These are phyloP conservation scores for Miscanthus lutarioriparius DNA, from an alignment of 176 grass and related monocot species.

Conservation along the genomic window DNA sequence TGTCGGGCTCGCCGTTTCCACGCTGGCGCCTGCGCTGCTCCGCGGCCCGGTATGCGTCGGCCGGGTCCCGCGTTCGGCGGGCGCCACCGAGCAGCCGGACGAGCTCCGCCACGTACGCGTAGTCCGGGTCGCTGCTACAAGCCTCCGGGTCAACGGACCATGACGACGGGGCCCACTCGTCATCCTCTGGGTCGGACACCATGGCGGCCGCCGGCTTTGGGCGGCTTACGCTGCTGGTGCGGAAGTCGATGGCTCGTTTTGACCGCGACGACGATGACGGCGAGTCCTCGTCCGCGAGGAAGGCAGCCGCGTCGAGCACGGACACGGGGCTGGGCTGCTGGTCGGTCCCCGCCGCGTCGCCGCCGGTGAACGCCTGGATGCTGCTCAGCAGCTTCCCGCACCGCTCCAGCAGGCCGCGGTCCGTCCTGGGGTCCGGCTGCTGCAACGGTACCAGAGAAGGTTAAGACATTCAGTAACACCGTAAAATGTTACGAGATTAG, in stretches of 20 bases:
- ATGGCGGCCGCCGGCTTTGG: background rate
- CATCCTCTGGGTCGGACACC: constrained; percentile 32
- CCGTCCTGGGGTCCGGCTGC: constrained; percentile 28
- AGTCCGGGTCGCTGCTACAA: constrained; percentile 40
- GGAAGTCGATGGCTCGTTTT: constrained; percentile 53
- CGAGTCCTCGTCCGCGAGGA: constrained; percentile 78
- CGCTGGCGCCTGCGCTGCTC: constrained; percentile 24
- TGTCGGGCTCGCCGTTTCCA: background rate
- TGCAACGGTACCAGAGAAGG: background rate
- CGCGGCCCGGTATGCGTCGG: constrained; percentile 38
- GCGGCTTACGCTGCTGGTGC: background rate
- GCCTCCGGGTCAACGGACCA: constrained; percentile 21
- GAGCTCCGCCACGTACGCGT: constrained; percentile 56
- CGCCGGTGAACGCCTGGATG: constrained; percentile 74
- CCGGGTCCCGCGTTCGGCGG: constrained; percentile 4
- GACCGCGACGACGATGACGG: constrained; percentile 63
- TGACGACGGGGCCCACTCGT: constrained; percentile 20
- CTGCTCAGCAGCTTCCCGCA: constrained; percentile 80
- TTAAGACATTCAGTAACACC: background rate
- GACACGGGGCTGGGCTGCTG: constrained; percentile 92
- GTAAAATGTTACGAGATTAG: background rate
- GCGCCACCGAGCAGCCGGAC: constrained; percentile 33
- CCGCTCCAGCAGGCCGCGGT: constrained; percentile 61
- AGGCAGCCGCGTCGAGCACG: constrained; percentile 68
- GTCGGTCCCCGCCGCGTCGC: constrained; percentile 32